Base-by-base conservation (phyloP, 148 eudicot species). In the Beta vulgaris region DNA sequence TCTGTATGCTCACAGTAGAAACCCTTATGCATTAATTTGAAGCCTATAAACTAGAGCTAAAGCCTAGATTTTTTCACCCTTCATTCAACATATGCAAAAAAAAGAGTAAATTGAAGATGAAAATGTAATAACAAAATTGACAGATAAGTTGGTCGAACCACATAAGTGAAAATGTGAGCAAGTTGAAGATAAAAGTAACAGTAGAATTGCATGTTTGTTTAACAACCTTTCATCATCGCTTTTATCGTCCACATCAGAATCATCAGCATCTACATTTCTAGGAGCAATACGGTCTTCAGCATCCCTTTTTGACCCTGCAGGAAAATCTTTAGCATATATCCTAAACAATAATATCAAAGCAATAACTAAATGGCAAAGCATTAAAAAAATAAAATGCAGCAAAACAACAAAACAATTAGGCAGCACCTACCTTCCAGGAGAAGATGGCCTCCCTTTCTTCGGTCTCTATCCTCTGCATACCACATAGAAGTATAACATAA, bases 201-300 rank as follows among this genome's bases (percentile, higher is more conserved):
- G 8, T 12, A n/a, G 26, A 29, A 46, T 60, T 12, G 18, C n/a
- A 32, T 46, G 31, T 21, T 54, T 16, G 31, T 11, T 29, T 34
- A 70, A 36, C 19, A 35, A 95, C 96, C 97, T 90, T 69, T 88
- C 97, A 60, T 91, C 91, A 71, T 89, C 93, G 76, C 90, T 92
- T 78, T 92, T 87, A 55, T 71, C 86, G 29, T 90, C 93, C 63
- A 82, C 89, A 78, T 92, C 99, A 68, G 93, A 91, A 86, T 92
- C 97, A 82, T 95, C 99, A 53, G 97, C 97, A 85, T 95, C 99
- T 73, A 75, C 83, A 80, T 81, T 86, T 60, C 90, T 89, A 9
- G 92, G 90, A 82, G 82, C 63, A 49, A 87, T 81, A 18, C 97
- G 96, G 58, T 90, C 92, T 57, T 95, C 97, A 67, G 77, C 63